phyloP scores from a whole-genome alignment of 805 yeast species.

The Cyberlindnera japonica region DNA sequence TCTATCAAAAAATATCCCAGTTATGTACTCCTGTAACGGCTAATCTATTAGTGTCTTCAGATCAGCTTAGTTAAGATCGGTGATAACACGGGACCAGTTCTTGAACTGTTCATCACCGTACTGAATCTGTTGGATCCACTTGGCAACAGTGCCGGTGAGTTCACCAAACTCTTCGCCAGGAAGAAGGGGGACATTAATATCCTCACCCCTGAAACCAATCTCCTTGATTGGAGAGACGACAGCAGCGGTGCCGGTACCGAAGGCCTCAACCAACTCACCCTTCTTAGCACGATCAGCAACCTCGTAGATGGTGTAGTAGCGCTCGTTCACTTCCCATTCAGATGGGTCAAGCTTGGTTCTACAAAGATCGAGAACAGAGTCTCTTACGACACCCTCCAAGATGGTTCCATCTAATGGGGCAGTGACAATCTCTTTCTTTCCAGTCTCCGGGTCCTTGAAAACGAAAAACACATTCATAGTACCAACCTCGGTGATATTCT shows the following conservation, averaged over 20 bases:
- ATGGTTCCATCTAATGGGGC: conserved; percentile 98
- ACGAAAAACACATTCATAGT: conserved; percentile 95
- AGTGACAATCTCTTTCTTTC: conserved; percentile 88
- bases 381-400: conserved; percentile 95
- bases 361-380: conserved; percentile 74
- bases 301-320: conserved; percentile 78
- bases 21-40: neutral
- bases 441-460: conserved; percentile 68
- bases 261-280: conserved; percentile 89
- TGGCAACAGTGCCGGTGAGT: conserved; percentile 70
- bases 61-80: conserved; percentile 19
- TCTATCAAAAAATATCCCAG: neutral
- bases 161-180: conserved; percentile 77
- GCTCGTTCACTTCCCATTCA: conserved; percentile 83
- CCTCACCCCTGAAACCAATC: conserved; percentile 74
- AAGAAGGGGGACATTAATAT: conserved; percentile 73
- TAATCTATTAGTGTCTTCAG: neutral
- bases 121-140: conserved; percentile 87
- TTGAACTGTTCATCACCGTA: conserved; percentile 77
- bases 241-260: conserved; percentile 98
- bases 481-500: conserved; percentile 90
- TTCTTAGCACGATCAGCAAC: conserved; percentile 70
- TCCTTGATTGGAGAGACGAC: conserved; percentile 90
- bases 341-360: conserved; percentile 67
- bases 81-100: conserved; percentile 42